Percentiles rank a stretch among this genome's conserved stretches.
Conservation (phyloP, 441 rosid species). For the Manihot esculenta region DNA sequence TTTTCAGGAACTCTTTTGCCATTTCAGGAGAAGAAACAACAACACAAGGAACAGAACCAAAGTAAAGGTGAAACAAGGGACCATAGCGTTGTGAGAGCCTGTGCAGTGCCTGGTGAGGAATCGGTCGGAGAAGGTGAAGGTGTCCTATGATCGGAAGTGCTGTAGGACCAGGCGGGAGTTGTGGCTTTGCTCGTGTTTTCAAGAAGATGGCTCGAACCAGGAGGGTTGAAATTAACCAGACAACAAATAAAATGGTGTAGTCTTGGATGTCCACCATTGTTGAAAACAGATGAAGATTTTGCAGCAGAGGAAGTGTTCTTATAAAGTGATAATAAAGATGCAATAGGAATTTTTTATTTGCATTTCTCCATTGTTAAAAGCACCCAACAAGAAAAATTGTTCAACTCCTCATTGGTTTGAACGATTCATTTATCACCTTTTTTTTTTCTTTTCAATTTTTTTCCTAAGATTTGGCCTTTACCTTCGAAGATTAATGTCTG, state of each 20-base stretch:
- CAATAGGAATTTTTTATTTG: too few relatives aligned
- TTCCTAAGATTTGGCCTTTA: too few relatives aligned
- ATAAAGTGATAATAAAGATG: too few relatives aligned
- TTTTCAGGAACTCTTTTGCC: slow-evolving; percentile 52
- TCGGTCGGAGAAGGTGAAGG: slow-evolving; percentile 50
- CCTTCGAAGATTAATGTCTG: too few relatives aligned
- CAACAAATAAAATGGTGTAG: slow-evolving; percentile 25
- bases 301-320: too few relatives aligned
- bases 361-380: too few relatives aligned
- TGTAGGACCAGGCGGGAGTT: slow-evolving; percentile 46
- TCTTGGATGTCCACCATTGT: slow-evolving; percentile 35
- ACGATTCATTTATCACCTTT: too few relatives aligned
- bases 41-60: slow-evolving; percentile 51
- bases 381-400: too few relatives aligned
- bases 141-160: slow-evolving; percentile 60
- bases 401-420: too few relatives aligned
- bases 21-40: slow-evolving; percentile 47
- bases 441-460: too few relatives aligned
- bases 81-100: slow-evolving; percentile 47
- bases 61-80: slow-evolving; percentile 41
- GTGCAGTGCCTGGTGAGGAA: slow-evolving; percentile 59
- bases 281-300: not conserved
- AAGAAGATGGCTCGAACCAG: slow-evolving; percentile 26
- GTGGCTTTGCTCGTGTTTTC: slow-evolving; percentile 15
- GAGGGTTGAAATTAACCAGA: slow-evolving; percentile 33